These are phyloP conservation scores for Bruguiera hainesii DNA, from an alignment of 441 rosid genomes.

Conservation along the genomic window DNA sequence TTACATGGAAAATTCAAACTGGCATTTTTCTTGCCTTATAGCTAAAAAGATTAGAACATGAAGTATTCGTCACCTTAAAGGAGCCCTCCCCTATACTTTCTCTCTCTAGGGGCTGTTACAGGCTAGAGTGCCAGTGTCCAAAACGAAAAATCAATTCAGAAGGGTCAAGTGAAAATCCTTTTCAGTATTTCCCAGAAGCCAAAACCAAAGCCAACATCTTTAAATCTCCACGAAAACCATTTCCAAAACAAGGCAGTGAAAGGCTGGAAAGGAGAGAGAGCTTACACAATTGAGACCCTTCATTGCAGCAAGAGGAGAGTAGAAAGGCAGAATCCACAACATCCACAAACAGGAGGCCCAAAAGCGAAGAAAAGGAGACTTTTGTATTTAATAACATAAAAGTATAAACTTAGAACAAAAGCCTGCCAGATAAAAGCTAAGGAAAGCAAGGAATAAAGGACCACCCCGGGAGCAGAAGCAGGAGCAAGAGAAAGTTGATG, in stretches of 20 bases:
- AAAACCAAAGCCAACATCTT: too few species aligned
- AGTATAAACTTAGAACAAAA: not conserved
- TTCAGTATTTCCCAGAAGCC: too few species aligned
- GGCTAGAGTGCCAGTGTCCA: too few species aligned
- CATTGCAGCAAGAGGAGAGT: constrained; percentile 20
- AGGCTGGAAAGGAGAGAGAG: constrained; percentile 1
- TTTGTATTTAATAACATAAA: constrained; percentile 2
- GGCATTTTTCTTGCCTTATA: too few species aligned
- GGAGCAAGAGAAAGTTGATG: constrained; percentile 12
- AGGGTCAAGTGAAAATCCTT: too few species aligned
- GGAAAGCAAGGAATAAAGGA: constrained; percentile 15
- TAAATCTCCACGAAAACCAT: not conserved
- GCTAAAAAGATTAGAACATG: too few species aligned
- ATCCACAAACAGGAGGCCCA: constrained; percentile 1
- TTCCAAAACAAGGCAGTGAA: not conserved
- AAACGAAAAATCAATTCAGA: too few species aligned
- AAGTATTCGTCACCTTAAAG: too few species aligned
- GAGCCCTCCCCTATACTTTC: too few species aligned
- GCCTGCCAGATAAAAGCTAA: constrained; percentile 17
- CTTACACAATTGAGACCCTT: constrained; percentile 38
- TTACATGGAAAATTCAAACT: too few species aligned
- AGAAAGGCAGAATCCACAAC: not conserved
- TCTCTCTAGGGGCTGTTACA: too few species aligned
- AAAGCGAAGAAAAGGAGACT: not conserved
- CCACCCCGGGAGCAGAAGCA: not conserved